Evolutionary conservation across 1,284 basidiomycete genomes (phyloP), one percentile per base, ranked within the genome.

Genomic region (Caloboletus firmus): DNA sequence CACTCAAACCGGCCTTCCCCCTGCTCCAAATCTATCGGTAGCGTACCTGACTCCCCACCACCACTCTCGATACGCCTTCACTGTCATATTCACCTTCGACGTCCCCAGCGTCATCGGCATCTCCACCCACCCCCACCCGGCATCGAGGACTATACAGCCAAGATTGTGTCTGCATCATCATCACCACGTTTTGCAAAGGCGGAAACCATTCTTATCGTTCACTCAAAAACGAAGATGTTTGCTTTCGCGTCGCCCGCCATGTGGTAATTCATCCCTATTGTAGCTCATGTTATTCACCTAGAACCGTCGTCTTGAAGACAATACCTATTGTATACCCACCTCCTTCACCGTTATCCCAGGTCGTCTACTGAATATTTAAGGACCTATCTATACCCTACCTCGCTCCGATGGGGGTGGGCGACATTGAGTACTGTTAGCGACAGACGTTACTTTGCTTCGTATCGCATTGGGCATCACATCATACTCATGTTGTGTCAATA

Each of bases 101-200:
- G 0, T 80, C 81, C 0, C 80, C 81, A 1, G 80, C 82, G 3
- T 81, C 80, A 1, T 78, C 80, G 1, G 78, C 73, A 0, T 80
- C 82, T 13, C 82, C 82, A 0, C 74, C 76, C 9, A 84, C 83
- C 2, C n/a, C 82, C 82, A 0, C 68, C 74, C 2, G 75, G 79
- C 15, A 72, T 73, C 57, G 79, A 79, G 51, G 76, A 81, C 49
- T 65, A 71, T 41, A 71, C 67, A 2, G 76, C 76, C 2, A 76
- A 78, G 64, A 79, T 84, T 24, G 75, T 74, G 0, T 73, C 74
- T 0, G 69, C 72, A 2, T 75, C 75, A 17, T 73, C 73, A 0
- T 73, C 77, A 40, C 68, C 71, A 13, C 55, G 61, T 22, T 63
- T 76, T 54, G 32, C 68, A 47, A 67, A 59, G 22, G 61, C 57